Evolutionary conservation across 2,329 filamentous ascomycete species (phyloP), one percentile per base, ranked within the genome.

Genomic region (Bipolaris victoriae): DNA sequence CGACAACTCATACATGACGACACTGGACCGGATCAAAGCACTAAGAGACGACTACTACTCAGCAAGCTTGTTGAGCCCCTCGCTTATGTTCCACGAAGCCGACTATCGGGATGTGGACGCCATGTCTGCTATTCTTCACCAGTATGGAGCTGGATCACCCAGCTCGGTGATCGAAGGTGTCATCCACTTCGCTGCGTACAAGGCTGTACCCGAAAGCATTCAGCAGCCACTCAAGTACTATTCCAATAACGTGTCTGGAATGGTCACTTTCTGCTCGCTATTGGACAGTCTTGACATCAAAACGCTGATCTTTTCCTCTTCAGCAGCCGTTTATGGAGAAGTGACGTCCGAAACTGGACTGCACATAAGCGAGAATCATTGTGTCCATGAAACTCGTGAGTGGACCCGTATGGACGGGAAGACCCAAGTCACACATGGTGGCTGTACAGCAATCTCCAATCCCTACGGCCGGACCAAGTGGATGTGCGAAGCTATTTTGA

Each of bases 181-280:
- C 36, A 87, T 89, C 53, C 86, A 89, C 66, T 88, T 88, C 63
- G 86, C 86, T 3, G 86, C 86, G 1, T 82, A 83, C 77, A 88
- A 88, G 69, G 83, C 86, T 3, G 84, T 88, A 0, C 80, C 80
- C 9, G 85, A 88, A 64, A 86, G 83, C 35, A 86, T 88, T 61
- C 68, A 73, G 31, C 73, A 79, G 31, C 86, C 86, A 0, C 72
- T 88, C 43, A 82, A 82, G 46, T 88, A 88, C 75, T 88, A 88
- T 73, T 77, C 80, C 49, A 88, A 88, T 76, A 88, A 88, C 57
- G 83, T 88, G 24, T 81, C 80, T 55, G 86, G 86, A 0, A 77
- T 88, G 1, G 76, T 88, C 55, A 78, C 85, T 54, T 80, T 88
- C 54, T 79, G 84, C 39, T 71, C 78, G 10, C 77, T 82, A 7